Evolutionary conservation across 129 eudicot species (phyloP).

Genomic region (Ambrosia artemisiifolia): DNA sequence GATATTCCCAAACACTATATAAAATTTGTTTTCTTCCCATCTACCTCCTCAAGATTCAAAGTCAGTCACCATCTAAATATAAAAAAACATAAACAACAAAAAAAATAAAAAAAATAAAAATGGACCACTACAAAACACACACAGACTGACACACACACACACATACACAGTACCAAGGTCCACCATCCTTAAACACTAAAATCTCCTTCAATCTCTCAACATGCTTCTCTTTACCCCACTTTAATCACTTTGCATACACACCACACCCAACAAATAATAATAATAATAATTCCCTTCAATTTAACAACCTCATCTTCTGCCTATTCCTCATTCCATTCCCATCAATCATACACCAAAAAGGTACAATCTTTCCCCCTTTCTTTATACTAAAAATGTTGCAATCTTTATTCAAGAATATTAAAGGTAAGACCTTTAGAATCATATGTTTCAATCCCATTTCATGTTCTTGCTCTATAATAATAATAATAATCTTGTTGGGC

Average conservation of each 20-base stretch:
- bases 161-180: background rate
- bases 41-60: conserved; percentile 39
- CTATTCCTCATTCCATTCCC: background rate
- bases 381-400: conserved; percentile 49
- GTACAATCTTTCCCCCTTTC: conserved; percentile 19
- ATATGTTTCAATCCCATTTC: conserved; percentile 12
- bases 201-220: conserved; percentile 27
- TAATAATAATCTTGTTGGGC: conserved; percentile 23
- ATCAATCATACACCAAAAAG: conserved; percentile 14
- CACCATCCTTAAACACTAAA: conserved; percentile 1
- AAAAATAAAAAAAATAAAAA: background rate
- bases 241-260: conserved; percentile 38
- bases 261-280: conserved; percentile 29
- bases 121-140: conserved; percentile 15
- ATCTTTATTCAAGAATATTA: conserved; percentile 32
- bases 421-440: conserved; percentile 48
- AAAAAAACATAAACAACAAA: background rate
- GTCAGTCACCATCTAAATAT: conserved; percentile 9
- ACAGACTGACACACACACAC: too few relatives aligned
- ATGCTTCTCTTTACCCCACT: conserved; percentile 32
- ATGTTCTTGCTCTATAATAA: conserved; percentile 17
- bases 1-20: conserved; percentile 38
- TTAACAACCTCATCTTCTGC: conserved; percentile 37
- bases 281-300: conserved; percentile 7
- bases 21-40: conserved; percentile 38